Evolutionary conservation across 2,329 filamentous ascomycete genomes (phyloP), one percentile per base, ranked within the genome.

Genomic region (Grosmannia serpens): DNA sequence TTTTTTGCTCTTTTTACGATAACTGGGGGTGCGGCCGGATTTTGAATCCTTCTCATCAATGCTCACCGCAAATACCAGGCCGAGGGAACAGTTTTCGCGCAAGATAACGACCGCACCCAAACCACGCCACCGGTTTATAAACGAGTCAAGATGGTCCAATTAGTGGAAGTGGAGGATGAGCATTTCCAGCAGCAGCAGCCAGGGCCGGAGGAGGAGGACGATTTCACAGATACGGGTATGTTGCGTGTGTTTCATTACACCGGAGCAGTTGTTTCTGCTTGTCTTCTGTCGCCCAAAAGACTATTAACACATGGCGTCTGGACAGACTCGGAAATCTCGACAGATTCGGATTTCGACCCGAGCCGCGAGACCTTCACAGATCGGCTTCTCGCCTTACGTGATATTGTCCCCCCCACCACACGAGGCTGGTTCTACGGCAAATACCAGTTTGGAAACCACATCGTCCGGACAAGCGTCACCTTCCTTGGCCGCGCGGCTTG

Each of bases 161-260:
- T 97, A 71, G 89, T 90, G 71, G 92, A 97, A 80, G 92, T 97
- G 70, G 87, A 95, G 71, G 92, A 97, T 72, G 91, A 96, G 81
- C 89, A 95, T 75, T 95, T 96, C 79, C 80, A 87, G 75, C 78
- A 83, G 72, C 77, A 80, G 65, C 85, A 87, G 68, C 75, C 84
- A 62, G 78, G 82, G 59, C 83, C 85, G 61, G 86, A 91, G 65
- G 87, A 94, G 66, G 88, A 92, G 58, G 89, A 95, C 60, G 92
- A 95, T 77, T 95, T 88, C 78, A 94, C 88, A 65, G 92, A 96
- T 73, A 92, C 89, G 63, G 92, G 92, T 96, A 38, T 17, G 35
- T 17, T 17, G 10, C 35, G 35, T 38, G 15, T 17, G 4, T 17
- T n/a, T 33, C 46, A 44, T 17, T 29, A 6, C 47, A 13, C 20